These are phyloP conservation scores for Mycena kentingensis DNA, from an alignment of 768 basidiomycete genomes.

Conservation along the genomic window DNA sequence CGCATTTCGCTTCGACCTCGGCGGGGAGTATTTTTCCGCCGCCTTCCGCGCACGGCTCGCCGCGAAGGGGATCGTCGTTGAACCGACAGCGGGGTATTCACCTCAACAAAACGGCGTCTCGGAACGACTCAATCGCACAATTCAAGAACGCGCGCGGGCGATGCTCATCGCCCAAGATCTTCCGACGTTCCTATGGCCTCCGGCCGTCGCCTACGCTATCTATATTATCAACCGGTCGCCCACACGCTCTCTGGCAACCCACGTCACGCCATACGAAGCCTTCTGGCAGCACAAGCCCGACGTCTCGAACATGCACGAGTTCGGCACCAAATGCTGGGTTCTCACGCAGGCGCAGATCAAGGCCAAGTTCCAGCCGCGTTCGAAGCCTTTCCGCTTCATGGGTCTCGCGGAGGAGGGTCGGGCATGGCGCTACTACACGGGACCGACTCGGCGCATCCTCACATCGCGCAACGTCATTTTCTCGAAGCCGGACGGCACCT, in stretches of 20 bases:
- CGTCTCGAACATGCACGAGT: constrained; percentile 10
- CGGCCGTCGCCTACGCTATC: constrained; percentile 24
- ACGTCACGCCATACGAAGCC: constrained; percentile 9
- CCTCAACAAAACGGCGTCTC: constrained; percentile 5
- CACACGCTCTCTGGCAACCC: not conserved
- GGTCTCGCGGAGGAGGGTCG: constrained; percentile 8
- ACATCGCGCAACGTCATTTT: constrained; percentile 5
- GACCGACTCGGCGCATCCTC: constrained; percentile 4
- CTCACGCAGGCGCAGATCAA: constrained; percentile 1
- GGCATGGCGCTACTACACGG: constrained; percentile 3
- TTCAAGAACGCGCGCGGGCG: constrained; percentile 18
- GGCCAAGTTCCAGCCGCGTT: constrained; percentile 3
- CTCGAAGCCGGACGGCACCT: not conserved
- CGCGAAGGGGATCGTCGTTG: not conserved
- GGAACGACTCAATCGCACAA: constrained; percentile 29
- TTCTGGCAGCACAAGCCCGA: constrained; percentile 16
- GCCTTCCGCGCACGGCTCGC: constrained; percentile 12
- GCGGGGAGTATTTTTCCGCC: constrained; percentile 26
- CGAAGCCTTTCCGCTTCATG: constrained; percentile 8
- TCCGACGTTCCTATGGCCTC: constrained; percentile 29
- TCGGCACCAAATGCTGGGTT: constrained; percentile 5
- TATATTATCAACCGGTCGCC: constrained; percentile 27
- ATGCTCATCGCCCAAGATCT: constrained; percentile 28
- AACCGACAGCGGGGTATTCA: not conserved
- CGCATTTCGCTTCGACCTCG: constrained; percentile 21